phyloP scores from a whole-genome alignment of 306 rosid genomes.

The Cyclanthera cordifolia region DNA sequence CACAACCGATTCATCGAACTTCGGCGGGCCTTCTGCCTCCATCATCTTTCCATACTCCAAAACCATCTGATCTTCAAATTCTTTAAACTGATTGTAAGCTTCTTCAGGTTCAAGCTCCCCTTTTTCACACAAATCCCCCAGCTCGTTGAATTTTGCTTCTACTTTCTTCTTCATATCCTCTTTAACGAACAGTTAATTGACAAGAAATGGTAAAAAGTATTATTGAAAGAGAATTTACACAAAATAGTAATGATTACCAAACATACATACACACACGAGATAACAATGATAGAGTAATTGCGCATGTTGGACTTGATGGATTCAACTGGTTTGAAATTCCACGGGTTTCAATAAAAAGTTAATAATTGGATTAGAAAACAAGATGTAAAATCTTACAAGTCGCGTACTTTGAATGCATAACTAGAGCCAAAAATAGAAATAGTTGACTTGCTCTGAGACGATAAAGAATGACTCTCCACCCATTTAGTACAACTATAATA shows the following conservation, averaged over 20 bases:
- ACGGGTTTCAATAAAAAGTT: neutral
- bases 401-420: neutral
- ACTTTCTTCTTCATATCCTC: conserved; percentile 69
- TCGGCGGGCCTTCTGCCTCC: conserved; percentile 47
- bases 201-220: neutral
- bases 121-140: conserved; percentile 89
- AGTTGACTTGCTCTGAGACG: neutral
- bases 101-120: conserved; percentile 89
- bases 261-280: neutral
- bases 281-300: conserved; percentile 4
- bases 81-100: conserved; percentile 64
- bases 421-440: neutral
- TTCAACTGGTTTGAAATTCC: neutral
- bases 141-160: conserved; percentile 58
- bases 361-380: neutral
- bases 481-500: neutral
- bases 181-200: conserved; percentile 10
- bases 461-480: neutral
- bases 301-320: neutral
- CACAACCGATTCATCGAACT: conserved; percentile 34
- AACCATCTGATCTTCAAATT: conserved; percentile 72
- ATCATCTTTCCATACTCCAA: conserved; percentile 31
- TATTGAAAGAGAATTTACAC: neutral
- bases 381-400: neutral
- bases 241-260: neutral